These are phyloP conservation scores for Wickerhamiella domercqiae DNA, from an alignment of 805 yeast species.

Conservation along the genomic window DNA sequence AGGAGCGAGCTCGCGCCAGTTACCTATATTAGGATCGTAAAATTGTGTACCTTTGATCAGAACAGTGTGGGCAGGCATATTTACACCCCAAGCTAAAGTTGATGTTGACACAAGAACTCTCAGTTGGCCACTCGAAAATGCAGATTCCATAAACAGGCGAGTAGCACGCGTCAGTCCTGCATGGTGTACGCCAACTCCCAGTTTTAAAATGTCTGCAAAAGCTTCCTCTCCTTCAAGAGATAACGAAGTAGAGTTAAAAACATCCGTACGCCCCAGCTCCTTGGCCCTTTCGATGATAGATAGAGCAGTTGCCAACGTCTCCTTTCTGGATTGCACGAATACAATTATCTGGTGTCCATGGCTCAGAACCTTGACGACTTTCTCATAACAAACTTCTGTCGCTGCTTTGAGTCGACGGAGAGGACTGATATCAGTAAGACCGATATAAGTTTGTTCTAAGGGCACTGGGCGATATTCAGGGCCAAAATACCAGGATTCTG, in stretches of 20 bases:
- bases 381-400: constrained; percentile 83
- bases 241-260: constrained; percentile 30
- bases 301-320: constrained; percentile 70
- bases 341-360: constrained; percentile 68
- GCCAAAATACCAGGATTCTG: constrained; percentile 69
- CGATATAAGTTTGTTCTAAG: constrained; percentile 71
- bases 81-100: constrained; percentile 98
- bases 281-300: constrained; percentile 47
- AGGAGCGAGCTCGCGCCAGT: constrained; percentile 84
- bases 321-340: constrained; percentile 89
- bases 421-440: constrained; percentile 71
- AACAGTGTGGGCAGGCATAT: constrained; percentile 94
- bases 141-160: constrained; percentile 68
- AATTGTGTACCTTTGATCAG: constrained; percentile 90
- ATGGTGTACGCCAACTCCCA: constrained; percentile 93
- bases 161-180: constrained; percentile 91
- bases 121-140: constrained; percentile 70
- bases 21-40: constrained; percentile 78
- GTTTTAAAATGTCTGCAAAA: constrained; percentile 26
- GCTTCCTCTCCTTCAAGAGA: constrained; percentile 17
- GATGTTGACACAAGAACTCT: constrained; percentile 91
- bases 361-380: constrained; percentile 38
- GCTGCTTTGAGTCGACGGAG: constrained; percentile 64
- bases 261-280: constrained; percentile 4
- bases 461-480: constrained; percentile 85